phyloP scores from a whole-genome alignment of 495 filamentous ascomycete genomes.

The Lasiosphaeris hirsuta region DNA sequence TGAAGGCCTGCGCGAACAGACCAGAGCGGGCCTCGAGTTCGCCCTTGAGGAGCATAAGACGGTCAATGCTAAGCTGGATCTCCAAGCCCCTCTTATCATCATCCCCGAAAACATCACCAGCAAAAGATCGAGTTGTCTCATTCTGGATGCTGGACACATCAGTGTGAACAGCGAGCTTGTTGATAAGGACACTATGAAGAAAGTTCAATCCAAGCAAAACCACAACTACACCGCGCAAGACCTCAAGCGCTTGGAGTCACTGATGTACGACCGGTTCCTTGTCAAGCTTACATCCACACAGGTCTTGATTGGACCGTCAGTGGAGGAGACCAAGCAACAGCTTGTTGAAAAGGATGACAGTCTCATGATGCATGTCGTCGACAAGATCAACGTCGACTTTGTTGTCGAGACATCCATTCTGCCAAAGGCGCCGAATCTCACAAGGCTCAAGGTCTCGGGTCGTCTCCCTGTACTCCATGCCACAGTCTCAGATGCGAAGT shows the following conservation, averaged over 20 bases:
- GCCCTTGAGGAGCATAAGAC: constrained; percentile 97
- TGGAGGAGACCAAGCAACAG: constrained; percentile 86
- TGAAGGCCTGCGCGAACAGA: constrained; percentile 90
- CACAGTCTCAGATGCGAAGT: constrained; percentile 88
- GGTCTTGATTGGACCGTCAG: constrained; percentile 89
- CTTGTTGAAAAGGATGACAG: constrained; percentile 64
- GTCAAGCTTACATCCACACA: constrained; percentile 92
- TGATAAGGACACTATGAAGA: constrained; percentile 79
- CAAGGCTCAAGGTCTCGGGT: constrained; percentile 84
- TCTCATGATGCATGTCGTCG: constrained; percentile 83
- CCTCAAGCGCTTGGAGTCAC: constrained; percentile 74
- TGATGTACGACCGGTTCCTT: constrained; percentile 95
- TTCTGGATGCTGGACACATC: constrained; percentile 93
- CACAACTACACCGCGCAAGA: constrained; percentile 86
- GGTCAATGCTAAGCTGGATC: constrained; percentile 90
- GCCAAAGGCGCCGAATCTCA: constrained; percentile 90
- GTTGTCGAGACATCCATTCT: constrained; percentile 88
- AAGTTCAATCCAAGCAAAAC: constrained; percentile 87
- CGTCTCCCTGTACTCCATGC: constrained; percentile 91
- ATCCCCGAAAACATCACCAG: constrained; percentile 87
- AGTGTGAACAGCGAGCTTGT: constrained; percentile 91
- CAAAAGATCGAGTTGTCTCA: constrained; percentile 77
- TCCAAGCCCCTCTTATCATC: constrained; percentile 94
- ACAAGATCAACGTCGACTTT: constrained; percentile 96
- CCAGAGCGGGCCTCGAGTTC: constrained; percentile 90